These are phyloP conservation scores for Heterobasidion annosum DNA, from an alignment of 1,284 basidiomycete species.

Conservation along the genomic window DNA sequence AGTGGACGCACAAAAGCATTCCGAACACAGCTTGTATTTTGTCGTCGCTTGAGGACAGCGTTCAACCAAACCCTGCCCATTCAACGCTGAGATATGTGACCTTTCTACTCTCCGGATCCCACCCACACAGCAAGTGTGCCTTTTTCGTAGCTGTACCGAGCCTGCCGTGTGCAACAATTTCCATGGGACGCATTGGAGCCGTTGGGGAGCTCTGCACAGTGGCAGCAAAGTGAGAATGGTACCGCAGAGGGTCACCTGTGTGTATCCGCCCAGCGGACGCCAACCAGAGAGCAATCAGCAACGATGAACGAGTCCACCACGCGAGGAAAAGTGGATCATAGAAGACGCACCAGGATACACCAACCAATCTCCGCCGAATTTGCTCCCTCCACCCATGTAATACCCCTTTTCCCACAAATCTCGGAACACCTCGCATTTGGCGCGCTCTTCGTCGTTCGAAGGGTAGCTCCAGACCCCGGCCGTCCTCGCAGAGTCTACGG, in stretches of 20 bases:
- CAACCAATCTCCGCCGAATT: constrained; percentile 93
- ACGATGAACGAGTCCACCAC: background rate
- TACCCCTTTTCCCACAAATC: constrained; percentile 76
- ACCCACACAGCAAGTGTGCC: constrained; percentile 85
- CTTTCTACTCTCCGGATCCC: constrained; percentile 62
- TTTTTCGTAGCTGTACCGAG: constrained; percentile 98
- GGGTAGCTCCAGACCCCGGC: constrained; percentile 80
- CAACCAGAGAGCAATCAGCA: background rate
- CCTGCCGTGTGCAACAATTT: constrained; percentile 91
- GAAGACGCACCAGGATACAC: constrained; percentile 81
- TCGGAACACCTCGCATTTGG: constrained; percentile 73
- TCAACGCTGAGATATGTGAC: constrained; percentile 80
- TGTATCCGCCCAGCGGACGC: background rate
- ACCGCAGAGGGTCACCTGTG: constrained; percentile 88
- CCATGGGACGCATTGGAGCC: constrained; percentile 69
- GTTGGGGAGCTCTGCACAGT: constrained; percentile 65
- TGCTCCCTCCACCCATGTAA: constrained; percentile 82
- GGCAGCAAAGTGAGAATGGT: constrained; percentile 94
- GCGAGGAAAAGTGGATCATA: background rate
- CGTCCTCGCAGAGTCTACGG: constrained; percentile 49
- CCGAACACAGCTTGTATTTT: background rate
- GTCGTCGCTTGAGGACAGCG: background rate
- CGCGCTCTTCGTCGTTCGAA: constrained; percentile 49
- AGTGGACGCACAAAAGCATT: too few relatives aligned
- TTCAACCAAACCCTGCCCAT: constrained; percentile 86